Conservation (phyloP, 2,329 filamentous ascomycete species). For the Fusarium protoensiforme region DNA sequence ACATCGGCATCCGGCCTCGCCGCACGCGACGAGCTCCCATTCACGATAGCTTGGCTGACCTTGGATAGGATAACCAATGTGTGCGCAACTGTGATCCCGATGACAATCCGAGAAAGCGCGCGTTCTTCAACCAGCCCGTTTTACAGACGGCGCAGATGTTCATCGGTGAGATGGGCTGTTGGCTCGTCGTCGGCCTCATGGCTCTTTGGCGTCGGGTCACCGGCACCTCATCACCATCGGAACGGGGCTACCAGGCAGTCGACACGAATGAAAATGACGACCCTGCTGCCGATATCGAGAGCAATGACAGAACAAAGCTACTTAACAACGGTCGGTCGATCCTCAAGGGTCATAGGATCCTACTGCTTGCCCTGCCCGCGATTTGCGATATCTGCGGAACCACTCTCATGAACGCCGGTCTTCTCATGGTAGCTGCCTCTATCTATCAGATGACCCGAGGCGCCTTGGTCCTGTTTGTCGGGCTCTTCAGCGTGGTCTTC, state of each 20-base stretch:
- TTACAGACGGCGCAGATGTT: conserved; percentile 99
- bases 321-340: conserved; percentile 68
- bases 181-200: conserved; percentile 84
- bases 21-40: background rate
- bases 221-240: conserved; percentile 54
- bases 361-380: conserved; percentile 84
- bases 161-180: conserved; percentile 94
- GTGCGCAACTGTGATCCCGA: conserved; percentile 83
- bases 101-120: conserved; percentile 71
- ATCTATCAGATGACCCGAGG: conserved; percentile 99
- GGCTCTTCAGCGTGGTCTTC: conserved; percentile 93
- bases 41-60: conserved; percentile 5
- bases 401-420: conserved; percentile 95
- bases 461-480: conserved; percentile 94
- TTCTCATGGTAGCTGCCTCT: conserved; percentile 92
- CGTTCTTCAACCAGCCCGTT: conserved; percentile 92
- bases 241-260: conserved; percentile 75
- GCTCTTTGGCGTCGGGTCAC: conserved; percentile 71
- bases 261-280: conserved; percentile 59
- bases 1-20: conserved; percentile 9
- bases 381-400: conserved; percentile 95
- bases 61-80: conserved; percentile 89
- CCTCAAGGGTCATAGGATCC: conserved; percentile 76
- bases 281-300: conserved; percentile 56
- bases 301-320: conserved; percentile 43